Evolutionary conservation across 495 filamentous ascomycete species (phyloP), one percentile per base, ranked within the genome.

Genomic region (Cercophora sp.): DNA sequence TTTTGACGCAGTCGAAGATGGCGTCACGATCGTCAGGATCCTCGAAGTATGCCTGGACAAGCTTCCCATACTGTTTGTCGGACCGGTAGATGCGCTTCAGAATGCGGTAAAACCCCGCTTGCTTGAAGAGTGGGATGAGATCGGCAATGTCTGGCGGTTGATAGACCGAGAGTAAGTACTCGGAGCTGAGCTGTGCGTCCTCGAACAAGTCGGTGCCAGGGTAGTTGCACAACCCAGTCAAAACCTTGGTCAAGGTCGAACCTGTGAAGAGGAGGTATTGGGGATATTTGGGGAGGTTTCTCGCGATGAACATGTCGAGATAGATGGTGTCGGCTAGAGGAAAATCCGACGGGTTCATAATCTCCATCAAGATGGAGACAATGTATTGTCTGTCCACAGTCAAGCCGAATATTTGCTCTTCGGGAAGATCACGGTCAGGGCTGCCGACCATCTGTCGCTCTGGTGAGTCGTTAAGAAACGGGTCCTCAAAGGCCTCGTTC

Each of bases 401-500:
- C 29, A 85, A 67, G 1, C 84, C 84, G 61, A 83, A 84, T 26
- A 81, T 73, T 51, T 84, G 78, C 51, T 85, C 81, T 54, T 86
- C 84, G 8, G 79, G 74, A 18, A 82, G 54, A 39, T 76, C 70
- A 46, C 66, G 68, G 25, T 67, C 57, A 5, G 74, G 62, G 27
- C 72, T 71, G n/a, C 80, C 80, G 55, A 76, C 78, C 35, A 72
- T 64, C 15, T 73, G 66, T 53, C 73, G 72, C 42, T 87, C 83
- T 0, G 80, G 75, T 8, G 79, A 77, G 40, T 89, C 86, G 61
- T 96, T 97, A 44, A 98, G 77, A 55, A 95, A 98, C 5, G 84
- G 76, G 62, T 98, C 91, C 66, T 98, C 93, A 59, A 98, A 98
- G 8, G 93, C 93, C 69, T 98, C 93, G 58, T 98, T 97, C 16